phyloP scores from a whole-genome alignment of 2,329 filamentous ascomycete genomes.

The Cytospora piceicola region DNA sequence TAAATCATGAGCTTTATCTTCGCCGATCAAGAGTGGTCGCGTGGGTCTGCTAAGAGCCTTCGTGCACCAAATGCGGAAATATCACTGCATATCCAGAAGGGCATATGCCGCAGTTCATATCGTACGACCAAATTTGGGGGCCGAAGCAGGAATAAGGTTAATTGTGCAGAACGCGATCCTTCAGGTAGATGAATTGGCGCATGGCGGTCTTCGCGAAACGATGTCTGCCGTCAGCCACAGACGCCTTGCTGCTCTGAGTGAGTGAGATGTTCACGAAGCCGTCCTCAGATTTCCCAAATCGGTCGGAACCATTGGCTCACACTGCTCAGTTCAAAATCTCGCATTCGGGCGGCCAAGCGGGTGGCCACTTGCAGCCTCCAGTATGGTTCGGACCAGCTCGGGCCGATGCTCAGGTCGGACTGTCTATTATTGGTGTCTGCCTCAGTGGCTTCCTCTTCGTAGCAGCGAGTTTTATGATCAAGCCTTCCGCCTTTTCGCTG shows the following conservation, averaged over 20 bases:
- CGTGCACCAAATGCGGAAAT: not conserved
- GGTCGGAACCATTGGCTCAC: conserved; percentile 17
- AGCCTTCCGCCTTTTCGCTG: conserved; percentile 48
- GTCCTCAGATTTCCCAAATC: conserved; percentile 8
- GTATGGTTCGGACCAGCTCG: conserved; percentile 8
- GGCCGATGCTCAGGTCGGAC: conserved; percentile 12
- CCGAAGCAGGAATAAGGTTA: conserved; percentile 6
- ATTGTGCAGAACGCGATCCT: not conserved
- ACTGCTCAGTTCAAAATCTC: not conserved
- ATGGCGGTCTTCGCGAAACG: conserved; percentile 7
- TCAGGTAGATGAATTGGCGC: conserved; percentile 8
- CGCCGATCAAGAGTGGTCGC: not conserved
- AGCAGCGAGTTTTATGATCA: conserved; percentile 32
- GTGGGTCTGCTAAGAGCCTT: not conserved
- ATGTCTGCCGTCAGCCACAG: conserved; percentile 15
- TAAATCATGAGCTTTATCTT: not conserved
- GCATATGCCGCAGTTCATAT: not conserved
- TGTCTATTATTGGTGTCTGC: conserved; percentile 25
- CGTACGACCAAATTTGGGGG: not conserved
- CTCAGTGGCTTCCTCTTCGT: not conserved
- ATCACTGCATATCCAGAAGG: not conserved
- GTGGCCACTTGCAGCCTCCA: not conserved
- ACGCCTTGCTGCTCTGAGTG: conserved; percentile 13
- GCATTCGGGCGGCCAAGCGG: conserved; percentile 4
- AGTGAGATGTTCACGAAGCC: not conserved